Evolutionary conservation across 2,329 filamentous ascomycete genomes (phyloP).

Genomic region (Tolypocladium cylindrosporum): DNA sequence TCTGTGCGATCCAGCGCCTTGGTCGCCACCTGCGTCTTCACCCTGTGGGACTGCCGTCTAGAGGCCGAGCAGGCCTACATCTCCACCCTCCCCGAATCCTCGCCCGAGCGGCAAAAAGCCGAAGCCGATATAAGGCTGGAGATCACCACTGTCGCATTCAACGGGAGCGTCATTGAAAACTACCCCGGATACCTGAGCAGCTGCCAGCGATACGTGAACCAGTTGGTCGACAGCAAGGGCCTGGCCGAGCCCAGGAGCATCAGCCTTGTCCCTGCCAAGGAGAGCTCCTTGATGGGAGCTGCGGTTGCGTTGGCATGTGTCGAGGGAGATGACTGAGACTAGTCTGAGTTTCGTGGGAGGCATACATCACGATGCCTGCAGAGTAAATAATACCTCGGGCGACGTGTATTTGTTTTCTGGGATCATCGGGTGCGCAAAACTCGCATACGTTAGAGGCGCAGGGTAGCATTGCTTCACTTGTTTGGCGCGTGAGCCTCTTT

Average conservation of each 20-base stretch:
- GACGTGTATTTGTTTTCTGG: background rate
- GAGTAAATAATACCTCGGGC: background rate
- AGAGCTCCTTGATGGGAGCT: constrained; percentile 67
- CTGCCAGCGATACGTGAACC: constrained; percentile 55
- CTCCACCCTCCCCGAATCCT: constrained; percentile 17
- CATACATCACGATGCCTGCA: background rate
- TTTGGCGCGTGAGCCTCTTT: background rate
- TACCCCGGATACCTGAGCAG: constrained; percentile 57
- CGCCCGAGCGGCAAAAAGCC: constrained; percentile 29
- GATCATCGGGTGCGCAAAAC: constrained; percentile 4
- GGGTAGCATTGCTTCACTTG: constrained; percentile 7
- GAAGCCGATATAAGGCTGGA: constrained; percentile 39
- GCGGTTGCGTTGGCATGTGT: constrained; percentile 55
- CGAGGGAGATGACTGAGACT: constrained; percentile 8
- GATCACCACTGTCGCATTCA: constrained; percentile 60
- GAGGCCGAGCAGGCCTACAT: constrained; percentile 31
- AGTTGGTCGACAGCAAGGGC: constrained; percentile 34
- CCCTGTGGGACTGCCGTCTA: constrained; percentile 46
- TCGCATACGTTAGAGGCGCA: constrained; percentile 10
- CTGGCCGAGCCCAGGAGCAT: constrained; percentile 33
- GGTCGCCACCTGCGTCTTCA: constrained; percentile 47
- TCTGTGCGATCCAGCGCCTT: constrained; percentile 49
- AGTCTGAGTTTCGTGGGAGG: background rate
- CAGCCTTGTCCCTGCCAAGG: constrained; percentile 56
- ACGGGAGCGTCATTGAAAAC: constrained; percentile 69